phyloP scores from a whole-genome alignment of 108 stramenopile genomes.

The Cyclotella kingstonii region DNA sequence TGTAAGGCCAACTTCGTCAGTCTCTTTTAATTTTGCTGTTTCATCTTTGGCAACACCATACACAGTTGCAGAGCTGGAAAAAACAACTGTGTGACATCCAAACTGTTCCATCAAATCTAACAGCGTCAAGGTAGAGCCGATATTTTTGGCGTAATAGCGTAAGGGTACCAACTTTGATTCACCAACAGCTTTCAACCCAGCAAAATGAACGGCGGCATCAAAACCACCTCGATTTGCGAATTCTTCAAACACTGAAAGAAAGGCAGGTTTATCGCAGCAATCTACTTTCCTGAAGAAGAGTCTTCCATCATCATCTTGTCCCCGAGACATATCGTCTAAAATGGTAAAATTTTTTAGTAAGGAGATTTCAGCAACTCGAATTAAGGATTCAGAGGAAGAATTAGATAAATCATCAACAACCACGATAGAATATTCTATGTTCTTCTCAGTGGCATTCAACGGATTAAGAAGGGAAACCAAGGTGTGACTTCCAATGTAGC shows the following conservation, averaged over 20 bases:
- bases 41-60: constrained; percentile 86
- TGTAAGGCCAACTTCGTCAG: constrained; percentile 89
- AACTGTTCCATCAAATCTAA: constrained; percentile 89
- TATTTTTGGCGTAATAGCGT: constrained; percentile 93
- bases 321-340: constrained; percentile 8
- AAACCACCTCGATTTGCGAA: constrained; percentile 56
- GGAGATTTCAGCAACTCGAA: constrained; percentile 72
- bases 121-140: constrained; percentile 82
- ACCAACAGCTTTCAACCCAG: constrained; percentile 97
- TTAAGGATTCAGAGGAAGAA: constrained; percentile 61
- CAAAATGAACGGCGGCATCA: constrained; percentile 95
- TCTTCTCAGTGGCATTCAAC: constrained; percentile 33
- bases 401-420: constrained; percentile 88
- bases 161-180: constrained; percentile 91
- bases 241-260: constrained; percentile 73
- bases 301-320: constrained; percentile 43
- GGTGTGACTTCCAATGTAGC: constrained; percentile 99
- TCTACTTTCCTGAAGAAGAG: constrained; percentile 78
- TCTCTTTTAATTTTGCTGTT: constrained; percentile 83
- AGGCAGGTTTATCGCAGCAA: constrained; percentile 56
- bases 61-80: constrained; percentile 96
- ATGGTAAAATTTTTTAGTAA: constrained; percentile 33
- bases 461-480: constrained; percentile 83
- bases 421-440: constrained; percentile 72
- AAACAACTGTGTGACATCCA: constrained; percentile 86